Conservation (phyloP, 2,329 filamentous ascomycete species). For the Penicillium sp. region DNA sequence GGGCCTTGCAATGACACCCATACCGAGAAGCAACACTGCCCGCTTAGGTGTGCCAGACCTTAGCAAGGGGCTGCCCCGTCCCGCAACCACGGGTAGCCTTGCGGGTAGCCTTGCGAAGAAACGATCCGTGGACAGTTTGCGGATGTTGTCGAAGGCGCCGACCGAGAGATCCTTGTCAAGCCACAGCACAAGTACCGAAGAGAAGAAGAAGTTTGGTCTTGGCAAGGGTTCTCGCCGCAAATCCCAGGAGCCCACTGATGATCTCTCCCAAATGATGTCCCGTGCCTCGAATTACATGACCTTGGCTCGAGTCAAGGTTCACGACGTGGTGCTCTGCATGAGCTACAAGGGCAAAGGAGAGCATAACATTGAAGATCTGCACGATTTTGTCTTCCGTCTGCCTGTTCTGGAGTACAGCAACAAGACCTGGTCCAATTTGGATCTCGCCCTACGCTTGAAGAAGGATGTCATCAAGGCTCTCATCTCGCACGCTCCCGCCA, state of each 20-base stretch:
- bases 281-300: conserved; percentile 98
- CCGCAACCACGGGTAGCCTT: conserved; percentile 33
- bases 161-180: conserved; percentile 42
- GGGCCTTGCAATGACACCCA: conserved; percentile 39
- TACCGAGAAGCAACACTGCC: conserved; percentile 31
- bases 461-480: conserved; percentile 91
- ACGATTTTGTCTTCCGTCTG: conserved; percentile 95
- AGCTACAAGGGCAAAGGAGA: conserved; percentile 96
- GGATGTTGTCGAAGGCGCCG: conserved; percentile 36
- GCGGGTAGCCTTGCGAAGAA: conserved; percentile 40
- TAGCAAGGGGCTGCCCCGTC: conserved; percentile 31
- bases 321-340: conserved; percentile 90
- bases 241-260: conserved; percentile 73
- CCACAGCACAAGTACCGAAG: conserved; percentile 34
- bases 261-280: conserved; percentile 93
- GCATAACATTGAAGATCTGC: conserved; percentile 93
- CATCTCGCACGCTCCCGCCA: conserved; percentile 92
- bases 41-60: conserved; percentile 25
- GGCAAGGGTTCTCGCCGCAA: conserved; percentile 53
- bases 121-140: conserved; percentile 46
- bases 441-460: conserved; percentile 88
- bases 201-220: conserved; percentile 54
- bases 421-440: conserved; percentile 98
- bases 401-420: conserved; percentile 94
- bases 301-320: conserved; percentile 90